Percentiles rank a stretch among this genome's conserved stretches.
These are phyloP conservation scores for Sclerospora graminicola DNA, from an alignment of 352 stramenopile species.

Conservation along the genomic window DNA sequence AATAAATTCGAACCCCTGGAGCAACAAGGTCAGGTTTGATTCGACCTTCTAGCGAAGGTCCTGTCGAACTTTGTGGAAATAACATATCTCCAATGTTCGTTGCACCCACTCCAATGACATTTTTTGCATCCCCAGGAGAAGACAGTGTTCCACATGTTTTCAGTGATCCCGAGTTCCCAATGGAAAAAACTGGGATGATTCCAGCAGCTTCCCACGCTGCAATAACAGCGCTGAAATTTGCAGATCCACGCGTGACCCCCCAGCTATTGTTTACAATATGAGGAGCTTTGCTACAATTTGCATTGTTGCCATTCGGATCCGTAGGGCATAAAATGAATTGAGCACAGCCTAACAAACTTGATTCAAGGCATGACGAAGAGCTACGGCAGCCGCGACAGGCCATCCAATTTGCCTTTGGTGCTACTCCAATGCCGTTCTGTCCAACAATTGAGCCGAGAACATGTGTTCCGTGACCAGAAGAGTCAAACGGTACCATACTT, in stretches of 20 bases:
- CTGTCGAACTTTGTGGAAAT: constrained; percentile 23
- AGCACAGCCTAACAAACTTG: constrained; percentile 30
- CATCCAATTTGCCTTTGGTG: constrained; percentile 15
- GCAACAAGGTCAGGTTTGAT: constrained; percentile 40
- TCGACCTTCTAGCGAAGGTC: constrained; percentile 12
- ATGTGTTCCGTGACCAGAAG: constrained; percentile 22
- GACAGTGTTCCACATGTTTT: constrained; percentile 15
- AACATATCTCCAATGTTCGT: constrained; percentile 15
- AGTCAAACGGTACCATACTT: constrained; percentile 12
- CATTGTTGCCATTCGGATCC: constrained; percentile 19
- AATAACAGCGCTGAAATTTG: constrained; percentile 21
- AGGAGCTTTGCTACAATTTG: constrained; percentile 33
- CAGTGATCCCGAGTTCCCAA: constrained; percentile 23
- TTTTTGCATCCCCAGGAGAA: constrained; percentile 22
- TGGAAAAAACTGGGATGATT: constrained; percentile 38
- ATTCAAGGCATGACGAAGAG: constrained; percentile 15
- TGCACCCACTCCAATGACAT: constrained; percentile 33
- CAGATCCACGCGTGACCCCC: constrained; percentile 12
- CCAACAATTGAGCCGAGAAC: constrained; percentile 15
- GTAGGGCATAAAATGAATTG: constrained; percentile 50
- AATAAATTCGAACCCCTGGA: constrained; percentile 25
- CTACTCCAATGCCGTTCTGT: constrained; percentile 15
- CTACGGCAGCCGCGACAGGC: constrained; percentile 16
- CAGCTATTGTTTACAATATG: constrained; percentile 49
- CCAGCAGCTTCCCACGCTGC: constrained; percentile 27